Base-by-base conservation (phyloP, 2,329 filamentous ascomycete genomes). In the Colletotrichum sojae region DNA sequence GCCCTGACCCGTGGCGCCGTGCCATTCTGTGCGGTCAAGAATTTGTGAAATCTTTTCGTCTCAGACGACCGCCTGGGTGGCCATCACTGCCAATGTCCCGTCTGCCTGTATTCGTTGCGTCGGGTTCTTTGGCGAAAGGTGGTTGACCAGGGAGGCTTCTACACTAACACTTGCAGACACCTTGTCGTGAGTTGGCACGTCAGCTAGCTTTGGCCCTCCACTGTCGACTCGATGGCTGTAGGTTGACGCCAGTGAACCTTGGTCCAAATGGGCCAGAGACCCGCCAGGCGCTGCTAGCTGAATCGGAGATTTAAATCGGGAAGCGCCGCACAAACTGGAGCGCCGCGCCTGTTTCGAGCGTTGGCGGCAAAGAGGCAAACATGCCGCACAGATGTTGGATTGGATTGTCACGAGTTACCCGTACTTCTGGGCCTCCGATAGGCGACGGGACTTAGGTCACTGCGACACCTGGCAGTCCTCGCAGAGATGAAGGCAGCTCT, bases 301-400 rank as follows among this genome's bases (percentile, higher is more conserved):
- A 53, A n/a, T 60, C 67, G 66, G 66, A 66, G 55, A 69, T 59
- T 66, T 56, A 59, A 45, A n/a, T 22, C 54, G 63, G 62, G 31
- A 67, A 53, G 39, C 31, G 55, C 48, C 61, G 43, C 40, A 31
- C 46, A 25, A 31, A n/a, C 48, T 49, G 10, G 25, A 39, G 51
- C 27, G 36, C 20, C 51, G 51, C 51, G 36, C 22, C 43, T 60
- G 49, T 45, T 69, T 66, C 36, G 67, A 27, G 36, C 10, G 9
- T 25, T 27, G 16, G 20, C 36, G 20, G 31, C 40, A 12, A 16
- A 20, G 48, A 46, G 18, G 45, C 16, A 8, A 18, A 46, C 43
- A 51, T 52, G 46, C 31, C 31, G 31, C 31, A 36, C 31, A 36
- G 61, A 27, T 20, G 31, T n/a, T 45, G 13, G 31, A 46, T 18